A percentile compares a stretch with the other conserved stretches of the same genome.
phyloP scores from a whole-genome alignment of 768 basidiomycete genomes.

The Suillus americanus region DNA sequence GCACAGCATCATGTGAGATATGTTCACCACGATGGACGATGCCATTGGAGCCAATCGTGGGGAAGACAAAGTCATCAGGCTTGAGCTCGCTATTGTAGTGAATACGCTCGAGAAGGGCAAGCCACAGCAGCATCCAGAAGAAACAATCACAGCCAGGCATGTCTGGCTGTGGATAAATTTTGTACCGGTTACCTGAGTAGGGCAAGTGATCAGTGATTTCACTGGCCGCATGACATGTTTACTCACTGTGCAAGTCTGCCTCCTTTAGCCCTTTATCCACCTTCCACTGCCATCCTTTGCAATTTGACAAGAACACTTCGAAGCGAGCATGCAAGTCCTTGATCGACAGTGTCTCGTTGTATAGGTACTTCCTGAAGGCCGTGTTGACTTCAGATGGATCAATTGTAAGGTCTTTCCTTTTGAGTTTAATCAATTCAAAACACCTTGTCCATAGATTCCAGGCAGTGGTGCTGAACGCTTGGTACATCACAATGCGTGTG shows the following conservation, averaged over 20 bases:
- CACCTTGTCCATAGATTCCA: slow-evolving; percentile 14
- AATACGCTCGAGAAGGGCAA: slow-evolving; percentile 8
- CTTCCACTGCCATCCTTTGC: slow-evolving; percentile 26
- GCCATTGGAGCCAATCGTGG: slow-evolving; percentile 25
- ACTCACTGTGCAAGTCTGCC: slow-evolving; percentile 14
- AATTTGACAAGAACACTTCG: slow-evolving; percentile 19
- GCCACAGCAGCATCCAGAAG: slow-evolving; percentile 25
- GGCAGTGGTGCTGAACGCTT: neutral
- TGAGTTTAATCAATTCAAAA: slow-evolving; percentile 31
- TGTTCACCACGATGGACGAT: slow-evolving; percentile 20
- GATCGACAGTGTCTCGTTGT: neutral
- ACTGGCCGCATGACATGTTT: neutral
- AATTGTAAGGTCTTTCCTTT: slow-evolving; percentile 19
- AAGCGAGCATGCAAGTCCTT: slow-evolving; percentile 20
- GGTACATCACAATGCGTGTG: no score
- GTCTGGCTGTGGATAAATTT: slow-evolving; percentile 35
- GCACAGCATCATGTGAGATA: slow-evolving; percentile 29
- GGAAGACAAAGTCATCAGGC: slow-evolving; percentile 35
- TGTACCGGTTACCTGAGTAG: slow-evolving; percentile 32
- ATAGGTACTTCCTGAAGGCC: slow-evolving; percentile 10
- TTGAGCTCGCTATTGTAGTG: slow-evolving; percentile 14
- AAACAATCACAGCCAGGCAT: slow-evolving; percentile 30
- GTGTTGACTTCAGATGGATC: neutral
- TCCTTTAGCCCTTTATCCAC: slow-evolving; percentile 25
- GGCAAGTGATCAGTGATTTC: neutral